Evolutionary conservation across 805 yeast species (phyloP).

Genomic region (Wickerhamomyces rabaulensis): DNA sequence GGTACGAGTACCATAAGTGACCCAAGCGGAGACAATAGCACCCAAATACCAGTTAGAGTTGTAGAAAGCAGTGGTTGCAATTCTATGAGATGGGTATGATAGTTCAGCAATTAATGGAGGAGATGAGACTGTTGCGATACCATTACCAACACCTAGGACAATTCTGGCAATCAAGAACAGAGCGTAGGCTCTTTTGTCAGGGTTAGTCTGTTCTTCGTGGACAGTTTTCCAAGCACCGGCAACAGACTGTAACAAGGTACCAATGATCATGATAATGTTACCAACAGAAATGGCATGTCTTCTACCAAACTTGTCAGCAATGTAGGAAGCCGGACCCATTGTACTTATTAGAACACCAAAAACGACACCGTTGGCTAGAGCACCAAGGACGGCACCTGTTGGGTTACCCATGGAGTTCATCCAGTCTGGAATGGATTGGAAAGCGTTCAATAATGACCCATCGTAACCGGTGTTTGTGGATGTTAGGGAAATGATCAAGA

Average conservation of each 20-base stretch:
- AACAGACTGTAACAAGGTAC: slow-evolving; percentile 13
- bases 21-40: slow-evolving; percentile 45
- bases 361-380: slow-evolving; percentile 31
- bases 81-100: slow-evolving; percentile 40
- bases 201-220: neutral
- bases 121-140: slow-evolving; percentile 36
- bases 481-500: slow-evolving; percentile 36
- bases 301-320: slow-evolving; percentile 36
- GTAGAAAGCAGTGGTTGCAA: slow-evolving; percentile 35
- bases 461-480: slow-evolving; percentile 41
- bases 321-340: slow-evolving; percentile 15
- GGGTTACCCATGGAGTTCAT: slow-evolving; percentile 31
- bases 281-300: slow-evolving; percentile 18
- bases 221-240: slow-evolving; percentile 21
- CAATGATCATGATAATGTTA: slow-evolving; percentile 10
- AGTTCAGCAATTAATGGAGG: slow-evolving; percentile 48
- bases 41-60: slow-evolving; percentile 48
- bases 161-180: slow-evolving; percentile 28
- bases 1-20: slow-evolving; percentile 38
- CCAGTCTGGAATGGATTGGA: slow-evolving; percentile 38
- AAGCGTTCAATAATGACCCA: slow-evolving; percentile 42
- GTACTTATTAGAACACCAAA: slow-evolving; percentile 33
- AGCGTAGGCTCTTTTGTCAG: slow-evolving; percentile 3
- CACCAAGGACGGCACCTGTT: slow-evolving; percentile 31
- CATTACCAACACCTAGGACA: slow-evolving; percentile 41